These are phyloP conservation scores for Lantana camara DNA, from an alignment of 257 asterid species.

Conservation along the genomic window DNA sequence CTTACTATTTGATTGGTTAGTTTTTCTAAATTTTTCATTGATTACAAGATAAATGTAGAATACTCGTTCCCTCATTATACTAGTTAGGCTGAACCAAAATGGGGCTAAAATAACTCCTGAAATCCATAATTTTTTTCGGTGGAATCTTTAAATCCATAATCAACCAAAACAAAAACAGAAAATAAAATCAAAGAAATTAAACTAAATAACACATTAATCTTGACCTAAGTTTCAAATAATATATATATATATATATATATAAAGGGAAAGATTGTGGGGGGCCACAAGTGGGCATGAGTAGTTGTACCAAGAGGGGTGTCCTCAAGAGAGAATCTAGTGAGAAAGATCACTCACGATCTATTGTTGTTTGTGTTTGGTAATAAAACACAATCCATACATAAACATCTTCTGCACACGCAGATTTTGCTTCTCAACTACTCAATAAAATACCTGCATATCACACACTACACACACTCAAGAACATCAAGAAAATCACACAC, in stretches of 20 bases:
- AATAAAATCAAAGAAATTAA: no score
- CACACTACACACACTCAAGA: conserved; percentile 2
- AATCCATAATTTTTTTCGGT: no score
- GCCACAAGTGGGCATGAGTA: conserved; percentile 38
- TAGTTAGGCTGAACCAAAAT: no score
- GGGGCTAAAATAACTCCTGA: no score
- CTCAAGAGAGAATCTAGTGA: conserved; percentile 50
- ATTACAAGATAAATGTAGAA: no score
- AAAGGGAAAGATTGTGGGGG: not conserved
- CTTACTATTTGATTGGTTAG: no score
- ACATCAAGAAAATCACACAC: not conserved
- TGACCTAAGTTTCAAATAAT: no score
- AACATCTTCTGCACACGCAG: conserved; percentile 43
- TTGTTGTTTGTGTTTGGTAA: conserved; percentile 23
- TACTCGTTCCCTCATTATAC: no score
- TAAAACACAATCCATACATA: conserved; percentile 25
- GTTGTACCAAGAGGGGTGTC: conserved; percentile 37
- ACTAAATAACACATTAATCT: no score
- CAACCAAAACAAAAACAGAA: no score
- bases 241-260: not conserved
- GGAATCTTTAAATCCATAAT: no score
- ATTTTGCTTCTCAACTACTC: conserved; percentile 64
- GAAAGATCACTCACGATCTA: conserved; percentile 42
- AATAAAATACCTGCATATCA: conserved; percentile 7
- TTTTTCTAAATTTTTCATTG: no score